phyloP scores from a whole-genome alignment of 805 yeast species.

The Sugiyamaella qingdaonensis region DNA sequence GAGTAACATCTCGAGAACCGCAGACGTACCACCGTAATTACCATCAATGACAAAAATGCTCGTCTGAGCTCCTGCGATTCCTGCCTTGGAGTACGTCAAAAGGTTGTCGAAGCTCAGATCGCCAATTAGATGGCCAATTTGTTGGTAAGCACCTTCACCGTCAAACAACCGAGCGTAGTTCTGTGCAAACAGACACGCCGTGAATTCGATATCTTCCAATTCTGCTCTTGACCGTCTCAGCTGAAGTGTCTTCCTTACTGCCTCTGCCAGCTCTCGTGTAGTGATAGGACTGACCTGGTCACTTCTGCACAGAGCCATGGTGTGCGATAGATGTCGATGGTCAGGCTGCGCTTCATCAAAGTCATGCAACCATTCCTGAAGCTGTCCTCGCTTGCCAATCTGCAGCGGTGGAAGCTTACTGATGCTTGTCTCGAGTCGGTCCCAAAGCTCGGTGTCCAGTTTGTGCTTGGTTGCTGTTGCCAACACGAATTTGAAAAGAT shows the following conservation, averaged over 20 bases:
- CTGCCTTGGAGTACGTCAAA: constrained; percentile 11
- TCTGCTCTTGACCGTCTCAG: constrained; percentile 3
- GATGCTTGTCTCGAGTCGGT: neutral
- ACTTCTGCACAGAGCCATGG: constrained; percentile 7
- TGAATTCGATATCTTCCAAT: constrained; percentile 12
- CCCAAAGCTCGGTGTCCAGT: neutral
- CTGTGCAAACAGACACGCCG: constrained; percentile 6
- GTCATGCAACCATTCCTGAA: constrained; percentile 14
- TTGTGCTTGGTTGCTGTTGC: neutral
- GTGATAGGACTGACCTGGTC: constrained; percentile 6
- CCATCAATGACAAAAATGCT: constrained; percentile 14
- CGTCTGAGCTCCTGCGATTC: constrained; percentile 7
- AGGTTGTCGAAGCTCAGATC: constrained; percentile 10
- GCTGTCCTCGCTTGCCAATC: constrained; percentile 11
- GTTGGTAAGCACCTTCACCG: constrained; percentile 3
- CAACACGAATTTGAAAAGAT: constrained; percentile 3
- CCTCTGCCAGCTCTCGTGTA: constrained; percentile 7
- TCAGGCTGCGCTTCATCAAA: constrained; percentile 12
- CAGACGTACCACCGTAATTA: constrained; percentile 13
- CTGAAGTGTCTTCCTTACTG: constrained; percentile 3
- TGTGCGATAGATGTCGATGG: constrained; percentile 16
- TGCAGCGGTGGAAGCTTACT: constrained; percentile 3
- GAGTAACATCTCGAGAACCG: constrained; percentile 10
- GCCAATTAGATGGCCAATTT: constrained; percentile 9
- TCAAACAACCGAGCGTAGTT: constrained; percentile 9